Base-by-base conservation (phyloP, 1,284 basidiomycete genomes). In the Microbotryum scabiosae region DNA sequence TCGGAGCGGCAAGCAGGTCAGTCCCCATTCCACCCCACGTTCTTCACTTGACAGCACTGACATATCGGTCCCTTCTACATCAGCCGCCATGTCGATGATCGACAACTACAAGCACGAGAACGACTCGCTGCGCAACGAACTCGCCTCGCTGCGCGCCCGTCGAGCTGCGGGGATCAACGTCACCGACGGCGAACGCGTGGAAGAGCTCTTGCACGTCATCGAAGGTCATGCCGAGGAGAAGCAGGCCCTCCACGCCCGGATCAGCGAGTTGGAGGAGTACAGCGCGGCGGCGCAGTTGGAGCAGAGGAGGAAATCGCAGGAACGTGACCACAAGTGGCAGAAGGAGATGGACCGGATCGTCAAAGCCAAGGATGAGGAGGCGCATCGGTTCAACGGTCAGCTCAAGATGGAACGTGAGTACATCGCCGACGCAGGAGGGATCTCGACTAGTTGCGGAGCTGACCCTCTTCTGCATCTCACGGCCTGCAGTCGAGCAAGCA, bases 61-160 rank as follows among this genome's bases (percentile, higher is more conserved):
- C 28, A 28, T n/a, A n/a, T n/a, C 28, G 20, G 12, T 25, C 2
- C 20, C 30, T 6, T 52, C 10, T 12, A 32, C 18, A 2, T 16
- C 36, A 56, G 59, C 61, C 18, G 32, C 61, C 16, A 28, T 44
- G 21, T 49, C 54, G n/a, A 68, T 56, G 30, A 62, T 68, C 47
- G 32, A 55, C 5, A 43, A 54, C 18, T 68, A 66, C 60, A 68
- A 68, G 46, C n/a, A 55, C 49, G 67, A 66, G 47, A 51, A 51
- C 45, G 64, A 66, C 51, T 41, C 46, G 2, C 51, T 68, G 9
- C 46, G 52, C 6, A 2, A 50, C 26, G 67, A 68, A 23, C 28
- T 62, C 28, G n/a, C 52, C 28, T n/a, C 54, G 8, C 44, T 65
- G 1, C 61, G 63, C 21, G 21, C 16, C 20, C 47, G 47, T 14